phyloP scores from a whole-genome alignment of 305 asterid genomes.

The Rubia balearica region DNA sequence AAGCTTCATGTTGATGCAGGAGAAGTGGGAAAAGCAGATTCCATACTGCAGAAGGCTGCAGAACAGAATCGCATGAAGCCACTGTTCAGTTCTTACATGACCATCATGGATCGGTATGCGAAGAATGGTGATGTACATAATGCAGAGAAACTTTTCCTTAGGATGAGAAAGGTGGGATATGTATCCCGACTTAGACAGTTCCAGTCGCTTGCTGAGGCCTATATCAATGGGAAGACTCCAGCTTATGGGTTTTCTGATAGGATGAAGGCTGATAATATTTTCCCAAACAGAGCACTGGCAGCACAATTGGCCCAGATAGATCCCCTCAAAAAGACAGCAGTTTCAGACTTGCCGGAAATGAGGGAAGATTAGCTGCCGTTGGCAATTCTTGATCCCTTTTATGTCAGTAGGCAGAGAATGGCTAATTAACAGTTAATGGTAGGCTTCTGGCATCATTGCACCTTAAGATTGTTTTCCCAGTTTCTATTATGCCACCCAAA shows the following conservation, averaged over 20 bases:
- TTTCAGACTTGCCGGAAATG: slow-evolving; percentile 44
- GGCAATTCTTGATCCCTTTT: background rate
- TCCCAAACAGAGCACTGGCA: slow-evolving; percentile 34
- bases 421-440: background rate
- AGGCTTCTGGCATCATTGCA: slow-evolving; percentile 1
- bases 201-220: slow-evolving; percentile 46
- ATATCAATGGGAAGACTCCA: slow-evolving; percentile 55
- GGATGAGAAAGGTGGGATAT: slow-evolving; percentile 51
- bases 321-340: slow-evolving; percentile 32
- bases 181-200: slow-evolving; percentile 29
- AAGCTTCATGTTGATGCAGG: slow-evolving; percentile 65
- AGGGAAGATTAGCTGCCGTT: background rate
- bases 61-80: slow-evolving; percentile 38
- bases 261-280: slow-evolving; percentile 52
- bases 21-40: slow-evolving; percentile 60
- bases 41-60: slow-evolving; percentile 42
- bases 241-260: slow-evolving; percentile 71
- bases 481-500: background rate
- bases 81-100: slow-evolving; percentile 35
- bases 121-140: slow-evolving; percentile 65
- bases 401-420: background rate
- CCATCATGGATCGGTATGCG: slow-evolving; percentile 47
- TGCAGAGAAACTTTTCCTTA: slow-evolving; percentile 54
- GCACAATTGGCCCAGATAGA: slow-evolving; percentile 35
- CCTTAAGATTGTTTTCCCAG: background rate